Evolutionary conservation across 2,329 filamentous ascomycete genomes (phyloP).

Genomic region (Colletotrichum karsti): DNA sequence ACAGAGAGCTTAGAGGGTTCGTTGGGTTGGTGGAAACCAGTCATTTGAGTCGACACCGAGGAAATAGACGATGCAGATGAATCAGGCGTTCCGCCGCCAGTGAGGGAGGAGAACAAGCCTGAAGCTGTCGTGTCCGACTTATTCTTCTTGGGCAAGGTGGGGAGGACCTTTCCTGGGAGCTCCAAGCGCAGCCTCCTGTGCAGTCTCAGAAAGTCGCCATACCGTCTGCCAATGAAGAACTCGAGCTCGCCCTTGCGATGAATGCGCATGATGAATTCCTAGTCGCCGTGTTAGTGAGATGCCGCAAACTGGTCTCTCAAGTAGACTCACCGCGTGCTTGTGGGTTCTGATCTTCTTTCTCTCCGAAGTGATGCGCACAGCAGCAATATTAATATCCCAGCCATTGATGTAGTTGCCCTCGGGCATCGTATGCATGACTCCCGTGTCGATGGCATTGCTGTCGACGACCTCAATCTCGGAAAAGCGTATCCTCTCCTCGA

Average conservation of each 20-base stretch:
- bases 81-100: conserved; percentile 68
- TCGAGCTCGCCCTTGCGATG: conserved; percentile 80
- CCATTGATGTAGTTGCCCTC: conserved; percentile 93
- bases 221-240: conserved; percentile 83
- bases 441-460: conserved; percentile 89
- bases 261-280: conserved; percentile 91
- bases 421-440: conserved; percentile 85
- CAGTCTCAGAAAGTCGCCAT: conserved; percentile 85
- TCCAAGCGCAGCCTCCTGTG: conserved; percentile 84
- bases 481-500: conserved; percentile 96
- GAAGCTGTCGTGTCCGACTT: conserved; percentile 77
- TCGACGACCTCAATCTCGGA: conserved; percentile 98
- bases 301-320: not conserved
- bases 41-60: conserved; percentile 76
- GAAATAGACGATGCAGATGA: conserved; percentile 85
- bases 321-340: conserved; percentile 79
- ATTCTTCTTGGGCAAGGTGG: conserved; percentile 90
- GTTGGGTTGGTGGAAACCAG: conserved; percentile 42
- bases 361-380: conserved; percentile 80
- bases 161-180: conserved; percentile 88
- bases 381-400: conserved; percentile 96
- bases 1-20: conserved; percentile 51
- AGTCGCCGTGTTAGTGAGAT: not conserved
- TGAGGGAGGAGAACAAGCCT: conserved; percentile 59
- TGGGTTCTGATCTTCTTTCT: conserved; percentile 91